Evolutionary conservation across 2,329 filamentous ascomycete genomes (phyloP).

Genomic region (Leptographium lundbergii): DNA sequence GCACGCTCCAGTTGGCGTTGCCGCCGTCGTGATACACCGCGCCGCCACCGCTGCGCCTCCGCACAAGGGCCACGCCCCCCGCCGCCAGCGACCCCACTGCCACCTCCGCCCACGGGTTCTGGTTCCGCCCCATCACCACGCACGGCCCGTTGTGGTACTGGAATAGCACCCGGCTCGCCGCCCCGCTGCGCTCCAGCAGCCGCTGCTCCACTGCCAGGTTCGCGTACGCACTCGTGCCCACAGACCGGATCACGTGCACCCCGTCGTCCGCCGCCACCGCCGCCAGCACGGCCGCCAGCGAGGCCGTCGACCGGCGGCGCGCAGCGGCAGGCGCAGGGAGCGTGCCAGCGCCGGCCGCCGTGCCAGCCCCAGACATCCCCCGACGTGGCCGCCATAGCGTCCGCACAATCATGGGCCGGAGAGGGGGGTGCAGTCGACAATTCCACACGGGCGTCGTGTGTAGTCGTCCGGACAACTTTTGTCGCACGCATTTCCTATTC

Average conservation of each 20-base stretch:
- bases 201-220: slow-evolving; percentile 94
- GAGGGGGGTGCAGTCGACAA: neutral
- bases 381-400: neutral
- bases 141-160: slow-evolving; percentile 81
- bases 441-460: too few relatives aligned
- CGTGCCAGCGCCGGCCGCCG: too few relatives aligned
- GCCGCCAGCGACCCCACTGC: slow-evolving; percentile 51
- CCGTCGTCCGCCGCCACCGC: slow-evolving; percentile 33
- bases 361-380: too few relatives aligned
- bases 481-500: neutral
- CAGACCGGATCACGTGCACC: slow-evolving; percentile 59
- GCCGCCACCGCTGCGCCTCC: slow-evolving; percentile 77
- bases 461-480: too few relatives aligned
- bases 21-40: slow-evolving; percentile 88
- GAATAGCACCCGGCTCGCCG: slow-evolving; percentile 66
- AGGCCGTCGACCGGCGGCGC: slow-evolving; percentile 9
- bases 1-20: slow-evolving; percentile 92
- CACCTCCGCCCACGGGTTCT: slow-evolving; percentile 93
- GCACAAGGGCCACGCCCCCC: slow-evolving; percentile 42
- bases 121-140: slow-evolving; percentile 86
- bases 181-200: slow-evolving; percentile 61
- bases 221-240: slow-evolving; percentile 61
- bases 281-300: slow-evolving; percentile 18
- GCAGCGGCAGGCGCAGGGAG: too few relatives aligned
- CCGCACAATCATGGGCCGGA: neutral